Base-by-base conservation (phyloP, 306 rosid genomes). In the Gastrolobium bilobum region DNA sequence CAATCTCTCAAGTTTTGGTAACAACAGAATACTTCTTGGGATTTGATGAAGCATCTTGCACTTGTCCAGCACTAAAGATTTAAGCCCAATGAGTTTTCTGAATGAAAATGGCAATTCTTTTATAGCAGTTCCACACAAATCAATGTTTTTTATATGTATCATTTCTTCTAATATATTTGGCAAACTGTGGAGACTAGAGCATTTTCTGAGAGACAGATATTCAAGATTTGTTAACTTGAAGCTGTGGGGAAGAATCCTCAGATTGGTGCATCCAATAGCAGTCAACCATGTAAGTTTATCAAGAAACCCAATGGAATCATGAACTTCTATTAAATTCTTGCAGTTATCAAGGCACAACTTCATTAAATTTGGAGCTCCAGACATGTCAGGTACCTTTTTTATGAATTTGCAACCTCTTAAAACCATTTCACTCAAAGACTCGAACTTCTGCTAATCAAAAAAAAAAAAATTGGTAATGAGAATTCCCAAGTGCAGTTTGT, bases 321-420 rank as follows among this genome's bases (percentile, higher is more conserved):
- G 39, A 68, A 78, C 62, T 48, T 57, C 70, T 6, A 15, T 35
- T 46, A 78, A 78, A 68, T 35, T 68, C 7, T 20, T 78, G 51
- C 82, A 78, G 26, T 34, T 2, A 35, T 37, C 43, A 68, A 68
- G 77, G 10, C 14, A 10, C 15, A 68, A 5, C 7, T 57, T 46
- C 15, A 1, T 59, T 30, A 58, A 78, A 48, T 57, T 67, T 78
- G 46, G 76, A 6, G 52, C 48, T 57, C 76, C 64, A 26, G 73
- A 68, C 58, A 78, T n/a, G 61, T 78, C 82, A 2, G 60, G 82
- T 20, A 46, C 76, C 13, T 15, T 15, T 47, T 7, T 68, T 43
- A 68, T 42, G 53, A 42, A 10, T 33, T 46, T 26, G 53, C 82
- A 67, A 5, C 68, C n/a, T 3, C 7, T 43, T 33, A 67, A 57